Conservation (phyloP, 345 rosid genomes). For the Draba incana region DNA sequence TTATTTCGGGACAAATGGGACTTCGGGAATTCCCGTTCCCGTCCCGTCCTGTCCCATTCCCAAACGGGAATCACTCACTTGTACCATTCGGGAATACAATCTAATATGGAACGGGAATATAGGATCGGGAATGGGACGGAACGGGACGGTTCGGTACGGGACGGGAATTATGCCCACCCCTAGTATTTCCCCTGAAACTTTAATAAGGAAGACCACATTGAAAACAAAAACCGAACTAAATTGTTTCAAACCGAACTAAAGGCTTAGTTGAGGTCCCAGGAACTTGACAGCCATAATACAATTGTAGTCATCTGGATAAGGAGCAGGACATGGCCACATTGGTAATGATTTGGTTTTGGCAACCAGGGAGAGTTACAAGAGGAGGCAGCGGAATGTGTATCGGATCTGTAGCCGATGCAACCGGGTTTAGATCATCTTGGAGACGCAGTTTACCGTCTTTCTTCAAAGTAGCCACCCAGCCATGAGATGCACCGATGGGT, state of each 20-base stretch:
- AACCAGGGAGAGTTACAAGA: neutral
- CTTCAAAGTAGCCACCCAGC: conserved; percentile 8
- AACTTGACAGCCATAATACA: neutral
- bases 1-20: no score
- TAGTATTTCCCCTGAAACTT: no score
- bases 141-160: no score
- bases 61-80: no score
- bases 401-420: neutral
- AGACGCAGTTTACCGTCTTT: neutral
- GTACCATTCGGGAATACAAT: no score
- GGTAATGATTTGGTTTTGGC: neutral
- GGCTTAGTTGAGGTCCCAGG: neutral
- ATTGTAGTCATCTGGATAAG: neutral
- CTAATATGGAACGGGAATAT: no score
- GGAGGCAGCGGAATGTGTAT: neutral
- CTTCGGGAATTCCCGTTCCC: no score
- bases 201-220: no score
- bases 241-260: neutral
- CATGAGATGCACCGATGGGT: neutral
- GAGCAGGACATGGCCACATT: neutral
- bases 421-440: neutral
- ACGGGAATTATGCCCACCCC: no score
- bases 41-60: no score
- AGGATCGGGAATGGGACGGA: no score
- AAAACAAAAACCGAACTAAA: no score